Evolutionary conservation across 1,139 yeast genomes (phyloP).

Genomic region (Scheffersomyces stambukii): DNA sequence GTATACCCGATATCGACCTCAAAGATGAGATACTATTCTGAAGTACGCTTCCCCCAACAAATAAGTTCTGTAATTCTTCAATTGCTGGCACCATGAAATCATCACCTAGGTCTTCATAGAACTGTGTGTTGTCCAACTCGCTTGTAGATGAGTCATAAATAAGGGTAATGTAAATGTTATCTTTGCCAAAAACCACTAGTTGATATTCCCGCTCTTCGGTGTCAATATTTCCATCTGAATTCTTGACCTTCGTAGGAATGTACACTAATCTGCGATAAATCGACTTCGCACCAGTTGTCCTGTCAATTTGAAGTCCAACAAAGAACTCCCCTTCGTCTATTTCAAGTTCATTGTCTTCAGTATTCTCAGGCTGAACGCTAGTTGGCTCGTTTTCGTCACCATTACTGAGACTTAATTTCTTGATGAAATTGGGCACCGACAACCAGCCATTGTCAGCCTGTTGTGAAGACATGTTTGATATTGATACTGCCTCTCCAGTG

Average conservation of each 20-base stretch:
- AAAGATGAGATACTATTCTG: slow-evolving; percentile 31
- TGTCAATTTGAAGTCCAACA: slow-evolving; percentile 20
- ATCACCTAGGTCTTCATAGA: slow-evolving; percentile 19
- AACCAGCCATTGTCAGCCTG: slow-evolving; percentile 25
- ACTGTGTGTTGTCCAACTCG: slow-evolving; percentile 18
- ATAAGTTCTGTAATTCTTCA: slow-evolving; percentile 19
- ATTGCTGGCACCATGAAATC: slow-evolving; percentile 18
- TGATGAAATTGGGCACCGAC: slow-evolving; percentile 22
- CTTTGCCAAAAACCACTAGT: slow-evolving; percentile 26
- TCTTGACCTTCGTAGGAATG: slow-evolving; percentile 14
- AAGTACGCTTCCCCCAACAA: slow-evolving; percentile 15
- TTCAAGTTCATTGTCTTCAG: slow-evolving; percentile 8
- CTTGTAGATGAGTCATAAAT: slow-evolving; percentile 25
- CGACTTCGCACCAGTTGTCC: too few relatives aligned
- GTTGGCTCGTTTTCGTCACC: slow-evolving; percentile 3
- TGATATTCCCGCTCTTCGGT: slow-evolving; percentile 23
- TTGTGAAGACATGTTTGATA: too few relatives aligned
- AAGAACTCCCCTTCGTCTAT: slow-evolving; percentile 20
- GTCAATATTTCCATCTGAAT: slow-evolving; percentile 7
- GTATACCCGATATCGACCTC: slow-evolving; percentile 23
- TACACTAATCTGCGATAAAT: slow-evolving; percentile 27
- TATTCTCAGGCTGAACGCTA: too few relatives aligned
- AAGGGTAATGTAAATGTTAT: slow-evolving; percentile 22
- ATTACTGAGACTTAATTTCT: slow-evolving; percentile 7
- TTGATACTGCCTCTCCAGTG: too few relatives aligned